phyloP scores from a whole-genome alignment of 768 basidiomycete species.

The Sarcodon aspratus region DNA sequence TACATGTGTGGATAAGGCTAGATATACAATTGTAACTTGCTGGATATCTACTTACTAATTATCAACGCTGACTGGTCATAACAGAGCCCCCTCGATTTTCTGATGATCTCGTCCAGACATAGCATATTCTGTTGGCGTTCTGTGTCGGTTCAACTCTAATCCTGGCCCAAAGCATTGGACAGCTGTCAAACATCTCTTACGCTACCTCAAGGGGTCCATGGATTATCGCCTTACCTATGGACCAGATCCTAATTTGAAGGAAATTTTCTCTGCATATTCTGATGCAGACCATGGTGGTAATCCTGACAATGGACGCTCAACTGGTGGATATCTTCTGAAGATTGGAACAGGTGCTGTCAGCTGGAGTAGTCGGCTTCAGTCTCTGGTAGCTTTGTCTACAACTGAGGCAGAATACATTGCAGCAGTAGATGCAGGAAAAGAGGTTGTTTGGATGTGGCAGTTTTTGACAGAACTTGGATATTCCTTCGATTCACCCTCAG shows the following conservation, averaged over 20 bases:
- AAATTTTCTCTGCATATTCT: constrained; percentile 6
- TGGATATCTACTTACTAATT: no score
- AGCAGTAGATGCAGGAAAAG: constrained; percentile 18
- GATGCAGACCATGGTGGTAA: constrained; percentile 11
- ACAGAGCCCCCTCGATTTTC: no score
- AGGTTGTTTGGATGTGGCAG: constrained; percentile 10
- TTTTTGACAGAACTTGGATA: constrained; percentile 4
- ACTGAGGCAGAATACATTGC: constrained; percentile 26
- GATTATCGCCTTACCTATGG: constrained; percentile 5
- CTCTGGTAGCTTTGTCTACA: constrained; percentile 22
- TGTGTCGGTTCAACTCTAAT: constrained; percentile 13
- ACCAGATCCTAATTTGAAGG: no score
- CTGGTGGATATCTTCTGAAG: constrained; percentile 24
- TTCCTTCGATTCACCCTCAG: constrained; percentile 5
- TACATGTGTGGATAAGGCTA: no score
- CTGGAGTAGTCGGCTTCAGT: constrained; percentile 26
- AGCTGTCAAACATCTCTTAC: constrained; percentile 15
- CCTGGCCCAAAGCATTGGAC: constrained; percentile 12
- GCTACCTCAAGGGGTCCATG: constrained; percentile 16
- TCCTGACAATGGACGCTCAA: constrained; percentile 16
- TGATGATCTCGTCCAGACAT: constrained; percentile 27
- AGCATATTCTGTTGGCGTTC: constrained; percentile 13
- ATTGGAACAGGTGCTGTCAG: constrained; percentile 19
- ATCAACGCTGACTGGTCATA: no score
- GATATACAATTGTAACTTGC: no score